Conservation (phyloP, 805 yeast species). For the Candida vartiovaarae region DNA sequence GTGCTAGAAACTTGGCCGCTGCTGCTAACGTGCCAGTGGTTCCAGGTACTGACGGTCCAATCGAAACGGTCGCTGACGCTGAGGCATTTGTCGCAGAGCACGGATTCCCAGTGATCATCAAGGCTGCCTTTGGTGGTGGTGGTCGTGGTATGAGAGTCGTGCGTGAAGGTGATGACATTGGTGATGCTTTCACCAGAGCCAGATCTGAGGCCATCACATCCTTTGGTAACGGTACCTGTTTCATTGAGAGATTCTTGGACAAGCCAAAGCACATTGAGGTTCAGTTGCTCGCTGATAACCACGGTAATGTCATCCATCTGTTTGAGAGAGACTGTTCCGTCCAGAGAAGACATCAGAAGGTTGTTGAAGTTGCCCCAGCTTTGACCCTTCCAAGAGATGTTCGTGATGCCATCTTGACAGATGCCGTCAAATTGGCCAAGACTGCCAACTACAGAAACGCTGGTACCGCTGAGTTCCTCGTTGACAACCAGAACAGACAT, state of each 20-base stretch:
- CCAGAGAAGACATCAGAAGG: constrained; percentile 98
- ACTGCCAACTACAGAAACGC: constrained; percentile 91
- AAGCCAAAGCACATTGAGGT: constrained; percentile 98
- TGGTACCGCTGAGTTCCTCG: constrained; percentile 97
- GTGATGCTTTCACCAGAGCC: constrained; percentile 90
- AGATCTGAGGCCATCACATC: constrained; percentile 90
- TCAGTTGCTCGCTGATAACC: constrained; percentile 86
- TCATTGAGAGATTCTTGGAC: constrained; percentile 91
- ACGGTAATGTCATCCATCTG: constrained; percentile 91
- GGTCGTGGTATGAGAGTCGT: constrained; percentile 99
- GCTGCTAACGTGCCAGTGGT: constrained; percentile 84
- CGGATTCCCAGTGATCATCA: constrained; percentile 95
- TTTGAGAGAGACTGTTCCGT: constrained; percentile 99
- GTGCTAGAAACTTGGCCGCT: constrained; percentile 84
- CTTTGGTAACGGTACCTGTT: constrained; percentile 98
- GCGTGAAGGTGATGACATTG: constrained; percentile 88
- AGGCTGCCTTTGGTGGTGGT: constrained; percentile 99
- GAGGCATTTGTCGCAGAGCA: constrained; percentile 67
- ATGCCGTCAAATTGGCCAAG: constrained; percentile 89
- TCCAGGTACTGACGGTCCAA: constrained; percentile 98
- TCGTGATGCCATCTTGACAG: constrained; percentile 87
- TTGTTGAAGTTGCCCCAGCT: constrained; percentile 97
- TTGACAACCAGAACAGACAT: constrained; percentile 89
- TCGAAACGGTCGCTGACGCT: constrained; percentile 74
- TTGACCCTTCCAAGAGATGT: constrained; percentile 76